Evolutionary conservation across 352 stramenopile species (phyloP).

Genomic region (Phytophthora litchii): DNA sequence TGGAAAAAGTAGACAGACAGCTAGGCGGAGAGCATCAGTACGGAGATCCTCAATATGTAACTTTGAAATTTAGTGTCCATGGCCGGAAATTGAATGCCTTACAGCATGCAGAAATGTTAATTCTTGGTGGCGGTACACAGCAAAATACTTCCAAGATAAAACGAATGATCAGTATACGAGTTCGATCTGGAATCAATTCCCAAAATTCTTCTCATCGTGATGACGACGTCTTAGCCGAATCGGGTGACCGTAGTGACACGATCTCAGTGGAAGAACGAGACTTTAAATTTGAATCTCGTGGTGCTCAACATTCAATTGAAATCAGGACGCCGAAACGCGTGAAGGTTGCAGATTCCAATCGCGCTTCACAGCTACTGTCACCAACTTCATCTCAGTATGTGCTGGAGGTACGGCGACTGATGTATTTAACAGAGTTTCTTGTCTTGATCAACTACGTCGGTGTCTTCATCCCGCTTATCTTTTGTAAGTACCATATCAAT

Average conservation of each 20-base stretch:
- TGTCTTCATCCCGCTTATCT: conserved; percentile 37
- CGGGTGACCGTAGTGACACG: not conserved
- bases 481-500: conserved; percentile 18
- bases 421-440: conserved; percentile 40
- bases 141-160: not conserved
- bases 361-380: not conserved
- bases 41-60: conserved; percentile 1
- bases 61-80: conserved; percentile 9
- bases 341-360: not conserved
- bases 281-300: conserved; percentile 3
- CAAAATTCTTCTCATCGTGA: not conserved
- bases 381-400: conserved; percentile 11
- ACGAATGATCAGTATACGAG: not conserved
- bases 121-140: not conserved
- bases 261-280: not conserved
- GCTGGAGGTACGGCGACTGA: conserved; percentile 18
- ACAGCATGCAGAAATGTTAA: conserved; percentile 4
- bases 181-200: not conserved
- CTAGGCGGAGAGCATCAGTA: conserved; percentile 7
- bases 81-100: conserved; percentile 8
- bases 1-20: conserved; percentile 4
- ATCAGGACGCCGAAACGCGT: conserved; percentile 2
- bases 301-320: conserved; percentile 1
- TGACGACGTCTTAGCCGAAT: not conserved
- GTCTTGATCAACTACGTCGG: conserved; percentile 40